Percentiles rank a stretch among this genome's conserved stretches.
These are phyloP conservation scores for Pythium sukuiense DNA, from an alignment of 352 stramenopile species.

Conservation along the genomic window DNA sequence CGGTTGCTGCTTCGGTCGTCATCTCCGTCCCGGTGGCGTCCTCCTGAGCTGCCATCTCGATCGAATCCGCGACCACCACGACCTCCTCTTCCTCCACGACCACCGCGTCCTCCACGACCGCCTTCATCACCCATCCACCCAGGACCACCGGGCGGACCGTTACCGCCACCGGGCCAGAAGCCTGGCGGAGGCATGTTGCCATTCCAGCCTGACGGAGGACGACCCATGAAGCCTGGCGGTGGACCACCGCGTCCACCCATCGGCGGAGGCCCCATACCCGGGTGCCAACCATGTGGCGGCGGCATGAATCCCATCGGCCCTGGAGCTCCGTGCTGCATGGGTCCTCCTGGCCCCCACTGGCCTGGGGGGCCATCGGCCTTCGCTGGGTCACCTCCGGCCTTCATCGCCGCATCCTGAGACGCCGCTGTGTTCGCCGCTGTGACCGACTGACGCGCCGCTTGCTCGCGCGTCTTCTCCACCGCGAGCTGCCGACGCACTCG, in stretches of 20 bases:
- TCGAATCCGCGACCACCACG: conserved; percentile 26
- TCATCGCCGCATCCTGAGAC: conserved; percentile 16
- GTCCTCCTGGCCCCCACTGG: conserved; percentile 26
- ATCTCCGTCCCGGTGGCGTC: conserved; percentile 34
- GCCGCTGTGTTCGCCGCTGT: conserved; percentile 39
- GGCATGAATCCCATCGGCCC: conserved; percentile 50
- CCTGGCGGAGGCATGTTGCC: conserved; percentile 40
- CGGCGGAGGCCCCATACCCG: conserved; percentile 59
- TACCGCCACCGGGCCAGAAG: conserved; percentile 42
- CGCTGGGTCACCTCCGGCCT: conserved; percentile 21
- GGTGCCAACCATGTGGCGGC: conserved; percentile 66
- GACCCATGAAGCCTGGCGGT: conserved; percentile 31
- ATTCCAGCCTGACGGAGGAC: conserved; percentile 44
- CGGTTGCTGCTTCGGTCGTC: conserved; percentile 25
- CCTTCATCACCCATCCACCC: conserved; percentile 57
- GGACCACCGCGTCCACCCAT: conserved; percentile 23
- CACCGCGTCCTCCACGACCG: conserved; percentile 34
- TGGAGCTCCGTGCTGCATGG: conserved; percentile 24
- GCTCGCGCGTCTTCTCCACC: conserved; percentile 74
- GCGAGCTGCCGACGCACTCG: conserved; percentile 65
- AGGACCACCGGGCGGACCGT: conserved; percentile 30
- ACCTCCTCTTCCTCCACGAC: conserved; percentile 33
- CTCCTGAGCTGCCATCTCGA: conserved; percentile 14
- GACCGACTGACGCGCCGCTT: conserved; percentile 76
- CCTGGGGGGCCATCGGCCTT: conserved; percentile 25